A percentile compares a stretch with the other conserved stretches of the same genome.
Evolutionary conservation across 1,139 yeast species (phyloP).

Genomic region (Lodderomyces parapsilosis): DNA sequence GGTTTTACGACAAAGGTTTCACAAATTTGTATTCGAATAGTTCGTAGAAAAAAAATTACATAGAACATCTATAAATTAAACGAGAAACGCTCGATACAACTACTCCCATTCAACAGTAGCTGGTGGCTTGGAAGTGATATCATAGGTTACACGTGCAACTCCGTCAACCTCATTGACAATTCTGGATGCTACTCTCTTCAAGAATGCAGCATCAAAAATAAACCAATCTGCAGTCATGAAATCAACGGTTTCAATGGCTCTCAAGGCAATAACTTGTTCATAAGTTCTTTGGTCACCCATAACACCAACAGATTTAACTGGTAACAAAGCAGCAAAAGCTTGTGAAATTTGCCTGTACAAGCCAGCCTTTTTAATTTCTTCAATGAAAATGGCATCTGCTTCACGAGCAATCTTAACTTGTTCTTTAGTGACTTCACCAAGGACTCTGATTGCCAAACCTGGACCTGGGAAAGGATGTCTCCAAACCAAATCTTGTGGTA

Average conservation of each 20-base stretch:
- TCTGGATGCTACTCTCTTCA: slow-evolving; percentile 91
- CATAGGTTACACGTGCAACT: slow-evolving; percentile 98
- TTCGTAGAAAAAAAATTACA: neutral
- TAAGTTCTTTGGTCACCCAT: slow-evolving; percentile 99
- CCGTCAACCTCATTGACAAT: slow-evolving; percentile 98
- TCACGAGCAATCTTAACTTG: slow-evolving; percentile 97
- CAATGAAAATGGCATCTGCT: slow-evolving; percentile 94
- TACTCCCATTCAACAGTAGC: slow-evolving; percentile 99
- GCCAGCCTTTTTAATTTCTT: slow-evolving; percentile 92
- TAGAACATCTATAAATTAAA: slow-evolving; percentile 1
- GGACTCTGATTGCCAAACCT: slow-evolving; percentile 96
- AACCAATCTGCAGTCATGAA: slow-evolving; percentile 99
- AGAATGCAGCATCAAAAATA: slow-evolving; percentile 87
- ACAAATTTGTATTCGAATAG: neutral
- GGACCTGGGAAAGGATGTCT: slow-evolving; percentile 99
- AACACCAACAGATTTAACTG: slow-evolving; percentile 98
- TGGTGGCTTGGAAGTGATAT: slow-evolving; percentile 98
- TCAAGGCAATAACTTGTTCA: slow-evolving; percentile 97
- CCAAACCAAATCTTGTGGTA: slow-evolving; percentile 97
- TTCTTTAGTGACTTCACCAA: slow-evolving; percentile 91
- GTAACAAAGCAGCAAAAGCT: slow-evolving; percentile 95
- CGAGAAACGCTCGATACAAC: neutral
- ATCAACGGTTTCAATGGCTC: slow-evolving; percentile 97
- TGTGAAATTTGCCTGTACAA: slow-evolving; percentile 90
- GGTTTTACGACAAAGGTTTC: slow-evolving; percentile 42